Base-by-base conservation (phyloP, 2,329 filamentous ascomycete species). In the Zymoseptoria pseudotritici region DNA sequence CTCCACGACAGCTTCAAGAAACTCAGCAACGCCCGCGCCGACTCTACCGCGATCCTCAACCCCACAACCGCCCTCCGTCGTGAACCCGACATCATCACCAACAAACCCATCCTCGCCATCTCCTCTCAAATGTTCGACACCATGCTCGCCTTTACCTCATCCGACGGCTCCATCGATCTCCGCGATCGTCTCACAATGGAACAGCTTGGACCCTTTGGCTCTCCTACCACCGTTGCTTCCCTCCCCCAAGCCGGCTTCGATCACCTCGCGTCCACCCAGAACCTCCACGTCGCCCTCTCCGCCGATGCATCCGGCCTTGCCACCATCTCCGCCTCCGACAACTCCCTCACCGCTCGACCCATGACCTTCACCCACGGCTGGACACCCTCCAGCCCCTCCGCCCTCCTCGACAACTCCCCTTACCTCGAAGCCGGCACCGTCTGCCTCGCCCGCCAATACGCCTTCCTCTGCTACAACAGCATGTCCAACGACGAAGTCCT, bases 101-200 rank as follows among this genome's bases (percentile, higher is more conserved):
- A 88, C 65, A 91, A 90, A 71, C 80, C 89, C 22, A 78, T 92
- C 1, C 74, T 96, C 49, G 83, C 84, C 0, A 78, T 94, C 29
- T 83, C 87, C 53, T 78, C 85, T 2, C 79, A 89, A 19, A 87
- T 88, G 66, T 85, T 87, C 61, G 88, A 89, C 54, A 90, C 85
- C 60, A 80, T 88, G 1, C 64, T 96, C 2, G 86, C 87, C 29
- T 79, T 96, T 60, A 82, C 83, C 24, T 90, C 90, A 67, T 89
- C 89, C 62, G 91, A 96, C 71, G 90, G 92, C 10, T 88, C 86
- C 0, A 79, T 95, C 3, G 87, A 94, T 66, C 90, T 93, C 73
- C 85, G 90, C 58, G 89, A 95, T 69, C 83, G 91, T 10, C 80
- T 83, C 54, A 89, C 84, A 0, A 87, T 96, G 82, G 80, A 84